These are phyloP conservation scores for Solanum acaule DNA, from an alignment of 257 asterid genomes.

Conservation along the genomic window DNA sequence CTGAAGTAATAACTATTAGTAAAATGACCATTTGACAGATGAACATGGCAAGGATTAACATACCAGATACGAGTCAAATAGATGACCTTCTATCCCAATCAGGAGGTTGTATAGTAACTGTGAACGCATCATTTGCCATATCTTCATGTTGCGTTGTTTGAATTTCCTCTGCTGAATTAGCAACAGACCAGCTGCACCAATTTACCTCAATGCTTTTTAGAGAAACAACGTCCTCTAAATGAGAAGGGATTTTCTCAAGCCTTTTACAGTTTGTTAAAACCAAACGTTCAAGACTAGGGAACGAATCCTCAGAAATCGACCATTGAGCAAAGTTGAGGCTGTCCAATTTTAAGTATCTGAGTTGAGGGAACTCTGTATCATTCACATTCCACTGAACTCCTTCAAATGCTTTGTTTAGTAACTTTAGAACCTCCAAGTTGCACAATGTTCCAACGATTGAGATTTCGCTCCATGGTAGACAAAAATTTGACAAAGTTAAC, in stretches of 20 bases:
- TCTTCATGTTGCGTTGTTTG: neutral
- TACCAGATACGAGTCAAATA: neutral
- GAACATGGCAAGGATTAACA: neutral
- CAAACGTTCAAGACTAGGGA: neutral
- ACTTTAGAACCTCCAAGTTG: neutral
- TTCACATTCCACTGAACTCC: neutral
- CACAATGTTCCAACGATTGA: neutral
- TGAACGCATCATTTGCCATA: neutral
- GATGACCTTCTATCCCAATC: neutral
- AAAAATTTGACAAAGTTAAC: neutral
- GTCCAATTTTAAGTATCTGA: neutral
- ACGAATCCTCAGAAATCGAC: neutral
- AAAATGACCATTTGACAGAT: neutral
- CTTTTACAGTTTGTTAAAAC: neutral
- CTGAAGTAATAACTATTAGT: neutral
- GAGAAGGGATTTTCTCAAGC: neutral
- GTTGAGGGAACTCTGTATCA: neutral
- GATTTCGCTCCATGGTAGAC: neutral
- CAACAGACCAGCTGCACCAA: neutral
- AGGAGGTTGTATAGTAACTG: neutral
- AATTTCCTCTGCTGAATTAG: neutral
- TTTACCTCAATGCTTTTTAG: neutral
- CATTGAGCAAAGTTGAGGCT: neutral
- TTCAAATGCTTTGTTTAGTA: neutral
- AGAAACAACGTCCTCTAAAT: neutral